phyloP scores from a whole-genome alignment of 2,329 filamentous ascomycete species.

The Xylaria sp. region DNA sequence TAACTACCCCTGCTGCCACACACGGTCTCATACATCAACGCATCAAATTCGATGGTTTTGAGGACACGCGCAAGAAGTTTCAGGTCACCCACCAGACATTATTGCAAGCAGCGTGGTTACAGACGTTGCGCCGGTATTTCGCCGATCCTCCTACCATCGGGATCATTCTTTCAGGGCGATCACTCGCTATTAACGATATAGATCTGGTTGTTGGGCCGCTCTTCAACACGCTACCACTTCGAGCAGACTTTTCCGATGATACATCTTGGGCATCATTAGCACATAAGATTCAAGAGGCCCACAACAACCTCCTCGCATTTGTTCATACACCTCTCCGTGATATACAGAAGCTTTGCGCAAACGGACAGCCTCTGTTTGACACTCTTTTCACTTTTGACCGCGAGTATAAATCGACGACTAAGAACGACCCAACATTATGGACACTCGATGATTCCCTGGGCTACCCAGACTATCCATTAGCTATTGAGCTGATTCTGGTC shows the following conservation, averaged over 20 bases:
- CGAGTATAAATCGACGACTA: conserved; percentile 49
- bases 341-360: conserved; percentile 81
- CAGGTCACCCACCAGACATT: conserved; percentile 83
- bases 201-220: conserved; percentile 81
- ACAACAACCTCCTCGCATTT: conserved; percentile 73
- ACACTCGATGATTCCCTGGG: conserved; percentile 58
- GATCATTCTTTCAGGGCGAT: conserved; percentile 81
- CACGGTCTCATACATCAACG: conserved; percentile 44
- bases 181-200: conserved; percentile 72
- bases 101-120: conserved; percentile 79
- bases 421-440: conserved; percentile 62
- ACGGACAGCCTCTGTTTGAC: conserved; percentile 75
- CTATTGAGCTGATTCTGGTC: conserved; percentile 75
- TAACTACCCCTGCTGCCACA: conserved; percentile 4
- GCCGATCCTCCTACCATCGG: conserved; percentile 69
- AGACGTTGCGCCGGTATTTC: conserved; percentile 66
- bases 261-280: conserved; percentile 71
- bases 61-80: conserved; percentile 65
- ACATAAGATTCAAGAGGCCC: conserved; percentile 75
- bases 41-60: conserved; percentile 58
- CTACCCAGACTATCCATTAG: conserved; percentile 77
- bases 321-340: conserved; percentile 83
- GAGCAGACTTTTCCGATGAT: conserved; percentile 56
- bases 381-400: conserved; percentile 84
- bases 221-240: conserved; percentile 89